Evolutionary conservation across 2,329 filamentous ascomycete genomes (phyloP).

Genomic region (Paracoccidioides brasiliensis): DNA sequence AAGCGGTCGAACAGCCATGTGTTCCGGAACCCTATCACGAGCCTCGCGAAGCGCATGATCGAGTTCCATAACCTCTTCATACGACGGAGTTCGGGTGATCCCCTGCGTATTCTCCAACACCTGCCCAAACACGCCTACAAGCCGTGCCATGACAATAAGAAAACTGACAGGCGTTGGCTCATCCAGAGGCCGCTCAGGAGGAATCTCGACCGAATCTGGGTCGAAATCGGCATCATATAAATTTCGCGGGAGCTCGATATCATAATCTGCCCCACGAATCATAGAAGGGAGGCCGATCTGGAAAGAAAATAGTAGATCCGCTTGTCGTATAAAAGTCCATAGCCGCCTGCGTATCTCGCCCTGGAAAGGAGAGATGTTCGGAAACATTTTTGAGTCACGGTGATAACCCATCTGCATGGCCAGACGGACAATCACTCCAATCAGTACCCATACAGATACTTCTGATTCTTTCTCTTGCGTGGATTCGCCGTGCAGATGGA

Average conservation of each 20-base stretch:
- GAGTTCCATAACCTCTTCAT: constrained; percentile 49
- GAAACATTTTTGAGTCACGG: constrained; percentile 47
- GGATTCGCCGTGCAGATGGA: constrained; percentile 51
- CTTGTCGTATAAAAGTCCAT: constrained; percentile 40
- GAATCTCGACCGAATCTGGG: constrained; percentile 42
- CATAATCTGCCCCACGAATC: constrained; percentile 50
- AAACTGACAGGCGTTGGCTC: constrained; percentile 47
- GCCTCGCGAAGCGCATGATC: constrained; percentile 45
- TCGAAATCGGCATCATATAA: constrained; percentile 53
- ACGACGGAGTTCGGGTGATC: constrained; percentile 32
- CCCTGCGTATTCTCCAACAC: constrained; percentile 32
- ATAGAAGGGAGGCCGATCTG: constrained; percentile 56
- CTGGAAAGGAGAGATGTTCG: constrained; percentile 46
- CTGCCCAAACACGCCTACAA: constrained; percentile 32
- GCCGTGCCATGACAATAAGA: constrained; percentile 34
- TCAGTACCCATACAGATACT: constrained; percentile 46
- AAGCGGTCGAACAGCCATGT: constrained; percentile 62
- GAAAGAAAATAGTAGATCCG: constrained; percentile 53
- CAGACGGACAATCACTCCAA: constrained; percentile 46
- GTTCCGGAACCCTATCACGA: constrained; percentile 58
- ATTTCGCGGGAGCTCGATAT: constrained; percentile 49
- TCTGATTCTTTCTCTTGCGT: constrained; percentile 46
- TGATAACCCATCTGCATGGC: constrained; percentile 57
- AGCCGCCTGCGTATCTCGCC: constrained; percentile 44
- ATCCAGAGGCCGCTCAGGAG: constrained; percentile 41